phyloP scores from a whole-genome alignment of 1,284 basidiomycete genomes.

The Sanguinoderma infundibulare region DNA sequence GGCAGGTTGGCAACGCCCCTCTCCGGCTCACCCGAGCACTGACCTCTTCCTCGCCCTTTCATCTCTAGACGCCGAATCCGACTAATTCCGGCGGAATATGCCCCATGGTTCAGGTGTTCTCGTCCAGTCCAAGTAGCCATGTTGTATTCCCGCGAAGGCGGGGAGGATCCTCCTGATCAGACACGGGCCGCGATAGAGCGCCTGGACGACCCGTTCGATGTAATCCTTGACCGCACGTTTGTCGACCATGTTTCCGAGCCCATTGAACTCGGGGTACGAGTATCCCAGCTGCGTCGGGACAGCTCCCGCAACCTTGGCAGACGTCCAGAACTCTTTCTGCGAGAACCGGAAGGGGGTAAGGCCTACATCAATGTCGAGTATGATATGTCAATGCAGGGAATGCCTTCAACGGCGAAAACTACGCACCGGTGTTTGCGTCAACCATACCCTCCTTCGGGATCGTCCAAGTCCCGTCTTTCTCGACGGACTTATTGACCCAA shows the following conservation, averaged over 20 bases:
- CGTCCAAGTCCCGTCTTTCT: conserved; percentile 42
- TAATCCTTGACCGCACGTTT: conserved; percentile 33
- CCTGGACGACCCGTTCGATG: conserved; percentile 40
- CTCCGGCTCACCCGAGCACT: no score
- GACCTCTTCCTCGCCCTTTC: no score
- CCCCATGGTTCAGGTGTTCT: no score
- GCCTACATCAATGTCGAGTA: conserved; percentile 23
- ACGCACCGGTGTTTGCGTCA: conserved; percentile 41
- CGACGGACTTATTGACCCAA: conserved; percentile 41
- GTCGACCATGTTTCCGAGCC: conserved; percentile 38
- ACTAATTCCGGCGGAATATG: no score
- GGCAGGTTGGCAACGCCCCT: no score
- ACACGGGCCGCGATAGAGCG: conserved; percentile 34
- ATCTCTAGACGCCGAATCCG: no score
- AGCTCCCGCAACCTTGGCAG: conserved; percentile 22
- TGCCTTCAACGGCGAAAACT: not conserved
- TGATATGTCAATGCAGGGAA: not conserved
- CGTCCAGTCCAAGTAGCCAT: no score
- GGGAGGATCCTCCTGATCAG: no score
- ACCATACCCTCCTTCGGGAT: conserved; percentile 36
- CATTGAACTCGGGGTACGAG: conserved; percentile 51
- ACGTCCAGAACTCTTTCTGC: conserved; percentile 38
- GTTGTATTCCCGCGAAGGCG: no score
- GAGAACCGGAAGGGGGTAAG: conserved; percentile 39
- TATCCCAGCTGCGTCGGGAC: conserved; percentile 39